Conservation (phyloP, 2,329 filamentous ascomycete species). For the Colletotrichum graminicola region DNA sequence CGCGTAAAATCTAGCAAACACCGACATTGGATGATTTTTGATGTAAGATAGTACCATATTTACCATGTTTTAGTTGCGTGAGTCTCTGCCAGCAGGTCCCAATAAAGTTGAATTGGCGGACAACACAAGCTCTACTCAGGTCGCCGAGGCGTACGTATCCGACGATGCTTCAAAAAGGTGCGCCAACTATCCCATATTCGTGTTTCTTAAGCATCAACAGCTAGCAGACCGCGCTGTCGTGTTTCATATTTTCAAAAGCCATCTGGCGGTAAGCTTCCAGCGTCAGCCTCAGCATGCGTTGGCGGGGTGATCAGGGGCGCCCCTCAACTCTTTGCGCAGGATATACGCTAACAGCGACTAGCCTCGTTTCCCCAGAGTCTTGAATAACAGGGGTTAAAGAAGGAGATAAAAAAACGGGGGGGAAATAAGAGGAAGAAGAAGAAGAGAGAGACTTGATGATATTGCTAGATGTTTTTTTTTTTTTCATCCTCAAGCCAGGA, state of each 20-base stretch:
- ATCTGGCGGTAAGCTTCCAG: slow-evolving; percentile 21
- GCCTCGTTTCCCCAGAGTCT: background rate
- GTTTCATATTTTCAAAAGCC: background rate
- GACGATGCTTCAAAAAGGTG: too few relatives aligned
- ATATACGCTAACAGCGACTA: background rate
- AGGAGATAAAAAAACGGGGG: background rate
- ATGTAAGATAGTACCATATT: too few relatives aligned
- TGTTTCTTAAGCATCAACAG: background rate
- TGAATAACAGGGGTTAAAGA: background rate
- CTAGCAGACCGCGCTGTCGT: slow-evolving; percentile 21
- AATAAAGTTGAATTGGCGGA: too few relatives aligned
- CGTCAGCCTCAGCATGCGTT: background rate
- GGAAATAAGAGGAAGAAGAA: too few relatives aligned
- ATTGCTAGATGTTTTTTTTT: background rate
- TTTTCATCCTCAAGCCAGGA: background rate
- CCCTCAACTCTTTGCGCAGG: background rate
- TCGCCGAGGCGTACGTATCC: too few relatives aligned
- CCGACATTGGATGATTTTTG: too few relatives aligned
- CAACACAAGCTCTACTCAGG: too few relatives aligned
- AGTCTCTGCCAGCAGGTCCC: too few relatives aligned
- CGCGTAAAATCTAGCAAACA: too few relatives aligned
- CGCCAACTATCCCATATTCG: background rate
- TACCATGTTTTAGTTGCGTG: too few relatives aligned
- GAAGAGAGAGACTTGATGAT: background rate
- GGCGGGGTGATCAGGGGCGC: too few relatives aligned